These are phyloP conservation scores for Phytophthora capsici DNA, from an alignment of 352 stramenopile species.

Conservation along the genomic window DNA sequence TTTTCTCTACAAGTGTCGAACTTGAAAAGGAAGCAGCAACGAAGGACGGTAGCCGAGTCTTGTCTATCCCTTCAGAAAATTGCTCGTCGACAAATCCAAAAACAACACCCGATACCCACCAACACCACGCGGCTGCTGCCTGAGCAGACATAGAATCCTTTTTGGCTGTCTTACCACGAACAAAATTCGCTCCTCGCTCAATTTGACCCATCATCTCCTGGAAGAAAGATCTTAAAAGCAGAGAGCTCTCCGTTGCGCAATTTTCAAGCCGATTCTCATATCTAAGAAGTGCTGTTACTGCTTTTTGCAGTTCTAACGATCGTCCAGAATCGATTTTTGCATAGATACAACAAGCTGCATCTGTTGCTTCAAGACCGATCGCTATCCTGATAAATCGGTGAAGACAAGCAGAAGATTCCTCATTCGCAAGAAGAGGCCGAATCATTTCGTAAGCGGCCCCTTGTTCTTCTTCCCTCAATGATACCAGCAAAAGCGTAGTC, in stretches of 20 bases:
- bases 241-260: conserved; percentile 3
- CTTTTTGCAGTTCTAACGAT: conserved; percentile 24
- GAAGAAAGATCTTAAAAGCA: conserved; percentile 37
- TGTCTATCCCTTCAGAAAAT: not conserved
- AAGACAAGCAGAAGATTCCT: conserved; percentile 22
- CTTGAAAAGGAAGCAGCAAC: conserved; percentile 22
- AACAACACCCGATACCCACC: conserved; percentile 41
- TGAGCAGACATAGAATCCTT: conserved; percentile 4
- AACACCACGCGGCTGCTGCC: conserved; percentile 30
- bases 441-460: conserved; percentile 24
- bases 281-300: conserved; percentile 13
- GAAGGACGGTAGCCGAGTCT: not conserved
- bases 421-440: conserved; percentile 20
- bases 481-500: conserved; percentile 32
- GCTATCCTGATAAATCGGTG: conserved; percentile 30
- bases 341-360: conserved; percentile 16
- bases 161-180: conserved; percentile 15
- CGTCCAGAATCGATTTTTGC: not conserved
- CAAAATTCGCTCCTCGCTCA: conserved; percentile 10
- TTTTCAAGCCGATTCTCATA: conserved; percentile 9
- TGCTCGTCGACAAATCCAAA: conserved; percentile 15
- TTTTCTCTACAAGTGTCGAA: conserved; percentile 35
- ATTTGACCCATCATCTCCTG: conserved; percentile 29
- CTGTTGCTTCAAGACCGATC: conserved; percentile 35
- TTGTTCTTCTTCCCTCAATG: conserved; percentile 4